Percentiles rank a stretch among this genome's conserved stretches.
Evolutionary conservation across 2,329 filamentous ascomycete genomes (phyloP).

Genomic region (Coleophoma crateriformis): DNA sequence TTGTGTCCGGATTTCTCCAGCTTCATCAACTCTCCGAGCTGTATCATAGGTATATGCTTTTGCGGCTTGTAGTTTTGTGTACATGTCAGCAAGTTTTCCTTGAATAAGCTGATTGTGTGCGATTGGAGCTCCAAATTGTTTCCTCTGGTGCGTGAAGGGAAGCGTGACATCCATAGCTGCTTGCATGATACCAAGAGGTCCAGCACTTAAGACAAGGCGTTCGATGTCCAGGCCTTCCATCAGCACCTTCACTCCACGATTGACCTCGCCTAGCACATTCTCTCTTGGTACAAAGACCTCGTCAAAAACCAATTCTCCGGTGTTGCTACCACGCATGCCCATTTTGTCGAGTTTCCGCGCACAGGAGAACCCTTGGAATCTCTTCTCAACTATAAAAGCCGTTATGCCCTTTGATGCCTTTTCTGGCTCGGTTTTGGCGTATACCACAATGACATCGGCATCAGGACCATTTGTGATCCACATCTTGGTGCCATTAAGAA

Average conservation of each 20-base stretch:
- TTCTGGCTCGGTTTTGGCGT: constrained; percentile 85
- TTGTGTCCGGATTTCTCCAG: constrained; percentile 69
- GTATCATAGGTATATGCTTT: constrained; percentile 85
- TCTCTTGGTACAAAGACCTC: constrained; percentile 81
- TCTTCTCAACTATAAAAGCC: constrained; percentile 78
- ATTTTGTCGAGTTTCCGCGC: constrained; percentile 94
- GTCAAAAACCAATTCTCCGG: constrained; percentile 88
- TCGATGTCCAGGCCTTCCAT: constrained; percentile 97
- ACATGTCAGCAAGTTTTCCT: constrained; percentile 93
- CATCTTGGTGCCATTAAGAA: constrained; percentile 87
- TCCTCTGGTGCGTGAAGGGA: constrained; percentile 83
- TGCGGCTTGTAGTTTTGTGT: constrained; percentile 82
- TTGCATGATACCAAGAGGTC: constrained; percentile 93
- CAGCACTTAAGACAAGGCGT: constrained; percentile 83
- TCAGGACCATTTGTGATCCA: constrained; percentile 99
- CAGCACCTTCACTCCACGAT: constrained; percentile 81
- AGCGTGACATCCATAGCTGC: constrained; percentile 78
- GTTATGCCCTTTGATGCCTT: constrained; percentile 87
- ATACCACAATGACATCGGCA: constrained; percentile 90
- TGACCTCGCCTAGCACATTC: constrained; percentile 73
- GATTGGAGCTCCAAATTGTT: constrained; percentile 82
- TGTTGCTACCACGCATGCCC: constrained; percentile 96
- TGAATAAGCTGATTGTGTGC: constrained; percentile 92
- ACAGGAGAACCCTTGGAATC: constrained; percentile 72
- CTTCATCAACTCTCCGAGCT: constrained; percentile 73